These are phyloP conservation scores for Ogataea salicorniae DNA, from an alignment of 805 yeast genomes.

Conservation along the genomic window DNA sequence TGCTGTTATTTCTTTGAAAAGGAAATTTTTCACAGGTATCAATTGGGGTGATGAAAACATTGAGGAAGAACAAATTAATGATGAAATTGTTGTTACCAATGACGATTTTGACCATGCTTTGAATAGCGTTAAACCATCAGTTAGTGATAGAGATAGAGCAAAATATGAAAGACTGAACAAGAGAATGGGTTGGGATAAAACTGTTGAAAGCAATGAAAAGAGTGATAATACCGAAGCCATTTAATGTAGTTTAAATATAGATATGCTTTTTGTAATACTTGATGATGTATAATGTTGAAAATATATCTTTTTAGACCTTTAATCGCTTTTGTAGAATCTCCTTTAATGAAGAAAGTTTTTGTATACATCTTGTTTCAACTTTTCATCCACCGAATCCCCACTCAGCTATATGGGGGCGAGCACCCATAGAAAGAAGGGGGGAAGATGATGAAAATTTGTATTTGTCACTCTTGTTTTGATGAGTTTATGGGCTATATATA, in stretches of 20 bases:
- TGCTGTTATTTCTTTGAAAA: slow-evolving; percentile 81
- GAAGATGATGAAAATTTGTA: too few species aligned
- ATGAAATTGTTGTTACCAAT: slow-evolving; percentile 46
- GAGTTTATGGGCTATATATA: too few species aligned
- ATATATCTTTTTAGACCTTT: too few species aligned
- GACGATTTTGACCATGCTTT: slow-evolving; percentile 72
- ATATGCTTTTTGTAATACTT: too few species aligned
- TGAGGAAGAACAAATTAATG: slow-evolving; percentile 12
- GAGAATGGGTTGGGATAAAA: slow-evolving; percentile 65
- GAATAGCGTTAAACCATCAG: slow-evolving; percentile 78
- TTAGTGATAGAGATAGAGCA: slow-evolving; percentile 74
- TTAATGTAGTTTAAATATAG: neutral
- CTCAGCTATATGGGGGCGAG: too few species aligned
- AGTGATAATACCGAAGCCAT: slow-evolving; percentile 1
- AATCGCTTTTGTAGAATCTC: too few species aligned
- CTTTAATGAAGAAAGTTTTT: too few species aligned
- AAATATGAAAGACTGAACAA: slow-evolving; percentile 72
- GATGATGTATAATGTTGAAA: too few species aligned
- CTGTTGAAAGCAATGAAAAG: slow-evolving; percentile 9
- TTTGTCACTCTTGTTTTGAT: too few species aligned
- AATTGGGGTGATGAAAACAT: slow-evolving; percentile 41
- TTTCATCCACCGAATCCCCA: too few species aligned
- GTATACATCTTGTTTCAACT: too few species aligned
- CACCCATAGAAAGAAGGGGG: too few species aligned
- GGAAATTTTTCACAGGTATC: slow-evolving; percentile 55